phyloP scores from a whole-genome alignment of 2,329 filamentous ascomycete species.

The Fusarium incarnatum region DNA sequence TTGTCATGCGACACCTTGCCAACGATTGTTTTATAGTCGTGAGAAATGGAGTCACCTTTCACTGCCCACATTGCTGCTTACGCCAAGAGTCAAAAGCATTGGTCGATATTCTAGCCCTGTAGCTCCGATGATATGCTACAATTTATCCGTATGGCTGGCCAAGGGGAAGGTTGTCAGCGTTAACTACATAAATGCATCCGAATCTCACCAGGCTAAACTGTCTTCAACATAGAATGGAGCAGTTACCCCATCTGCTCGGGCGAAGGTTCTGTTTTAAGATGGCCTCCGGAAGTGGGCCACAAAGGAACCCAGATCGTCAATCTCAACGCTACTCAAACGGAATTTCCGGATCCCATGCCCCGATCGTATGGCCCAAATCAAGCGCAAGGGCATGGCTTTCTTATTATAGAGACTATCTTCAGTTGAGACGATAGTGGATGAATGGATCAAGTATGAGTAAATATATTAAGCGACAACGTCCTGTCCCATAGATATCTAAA shows the following conservation, averaged over 20 bases:
- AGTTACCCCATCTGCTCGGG: not conserved
- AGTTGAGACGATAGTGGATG: not conserved
- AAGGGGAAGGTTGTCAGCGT: slow-evolving; percentile 2
- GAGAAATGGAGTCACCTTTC: not conserved
- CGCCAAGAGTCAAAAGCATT: not conserved
- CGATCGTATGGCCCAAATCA: not conserved
- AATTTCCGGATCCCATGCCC: not conserved
- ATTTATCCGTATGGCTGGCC: not conserved
- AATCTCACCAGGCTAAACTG: slow-evolving; percentile 9
- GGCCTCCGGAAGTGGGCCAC: not conserved
- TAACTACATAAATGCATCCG: slow-evolving; percentile 2
- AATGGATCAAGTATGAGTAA: not conserved
- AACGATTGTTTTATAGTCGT: not conserved
- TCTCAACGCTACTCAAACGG: not conserved
- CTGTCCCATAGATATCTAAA: not conserved
- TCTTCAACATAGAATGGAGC: not conserved
- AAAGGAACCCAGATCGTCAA: not conserved
- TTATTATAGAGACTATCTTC: not conserved
- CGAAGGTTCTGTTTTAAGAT: not conserved
- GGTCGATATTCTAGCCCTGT: not conserved
- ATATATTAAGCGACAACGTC: not conserved
- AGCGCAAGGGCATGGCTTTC: not conserved
- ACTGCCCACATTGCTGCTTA: not conserved
- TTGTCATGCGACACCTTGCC: too few species aligned
- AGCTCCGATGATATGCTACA: not conserved